Percentiles rank a stretch among this genome's conserved stretches.
Conservation (phyloP, 2,329 filamentous ascomycete genomes). For the Fusarium fracticaudum region DNA sequence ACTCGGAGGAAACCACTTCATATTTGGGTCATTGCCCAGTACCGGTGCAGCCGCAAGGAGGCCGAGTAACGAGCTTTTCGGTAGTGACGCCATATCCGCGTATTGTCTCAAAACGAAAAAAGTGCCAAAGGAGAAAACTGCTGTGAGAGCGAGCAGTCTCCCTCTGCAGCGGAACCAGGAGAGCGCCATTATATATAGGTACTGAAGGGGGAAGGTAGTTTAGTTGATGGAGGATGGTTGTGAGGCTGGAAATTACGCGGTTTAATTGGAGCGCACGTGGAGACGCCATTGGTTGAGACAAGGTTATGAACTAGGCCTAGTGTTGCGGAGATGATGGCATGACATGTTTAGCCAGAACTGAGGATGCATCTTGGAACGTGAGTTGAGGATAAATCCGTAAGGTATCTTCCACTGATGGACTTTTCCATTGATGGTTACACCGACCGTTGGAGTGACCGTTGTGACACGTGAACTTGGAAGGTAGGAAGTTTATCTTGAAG, state of each 20-base stretch:
- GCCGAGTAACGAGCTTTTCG: slow-evolving; percentile 17
- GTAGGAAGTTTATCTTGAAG: neutral
- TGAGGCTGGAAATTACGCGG: slow-evolving; percentile 17
- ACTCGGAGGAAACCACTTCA: slow-evolving; percentile 68
- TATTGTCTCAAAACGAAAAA: slow-evolving; percentile 19
- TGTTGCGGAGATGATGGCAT: neutral
- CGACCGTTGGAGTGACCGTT: neutral
- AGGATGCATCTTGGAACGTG: neutral
- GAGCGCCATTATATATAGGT: slow-evolving; percentile 20
- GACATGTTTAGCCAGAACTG: neutral
- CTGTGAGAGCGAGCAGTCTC: slow-evolving; percentile 3
- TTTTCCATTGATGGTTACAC: neutral
- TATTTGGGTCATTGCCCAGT: slow-evolving; percentile 46
- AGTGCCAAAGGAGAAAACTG: neutral
- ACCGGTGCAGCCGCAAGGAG: slow-evolving; percentile 23
- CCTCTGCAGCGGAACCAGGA: slow-evolving; percentile 11
- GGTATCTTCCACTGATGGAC: neutral
- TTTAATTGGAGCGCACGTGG: slow-evolving; percentile 33
- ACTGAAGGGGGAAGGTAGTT: neutral
- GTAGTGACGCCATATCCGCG: slow-evolving; percentile 19
- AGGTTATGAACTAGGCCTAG: neutral
- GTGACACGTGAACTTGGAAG: too few relatives aligned
- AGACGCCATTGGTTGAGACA: slow-evolving; percentile 22
- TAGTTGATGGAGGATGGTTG: neutral
- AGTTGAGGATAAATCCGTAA: too few relatives aligned